phyloP scores from a whole-genome alignment of 2,329 filamentous ascomycete genomes.

The Metarhizium rileyi region DNA sequence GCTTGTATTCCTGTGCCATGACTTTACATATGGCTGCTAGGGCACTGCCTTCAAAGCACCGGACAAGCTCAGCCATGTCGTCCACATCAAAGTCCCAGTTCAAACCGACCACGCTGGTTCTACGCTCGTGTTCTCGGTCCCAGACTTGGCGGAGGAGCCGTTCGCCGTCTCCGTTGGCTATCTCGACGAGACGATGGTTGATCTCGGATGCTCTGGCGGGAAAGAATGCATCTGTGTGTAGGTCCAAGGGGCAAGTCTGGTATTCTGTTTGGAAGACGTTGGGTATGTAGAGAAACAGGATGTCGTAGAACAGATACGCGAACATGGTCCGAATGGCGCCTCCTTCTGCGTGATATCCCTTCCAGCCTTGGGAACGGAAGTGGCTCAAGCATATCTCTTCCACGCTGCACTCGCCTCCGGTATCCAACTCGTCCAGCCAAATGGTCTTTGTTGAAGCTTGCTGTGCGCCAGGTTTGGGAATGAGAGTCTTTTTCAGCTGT shows the following conservation, averaged over 20 bases:
- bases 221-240: slow-evolving; percentile 91
- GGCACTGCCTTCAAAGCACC: slow-evolving; percentile 70
- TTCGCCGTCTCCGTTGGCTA: slow-evolving; percentile 71
- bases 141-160: slow-evolving; percentile 60
- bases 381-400: slow-evolving; percentile 88
- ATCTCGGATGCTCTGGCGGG: slow-evolving; percentile 79
- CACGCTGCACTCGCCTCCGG: slow-evolving; percentile 68
- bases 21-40: slow-evolving; percentile 83
- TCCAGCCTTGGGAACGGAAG: slow-evolving; percentile 79
- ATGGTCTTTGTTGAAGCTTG: slow-evolving; percentile 60
- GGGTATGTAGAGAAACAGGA: slow-evolving; percentile 85
- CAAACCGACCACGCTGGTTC: slow-evolving; percentile 82
- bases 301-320: slow-evolving; percentile 84
- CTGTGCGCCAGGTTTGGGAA: slow-evolving; percentile 27
- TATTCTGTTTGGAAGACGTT: slow-evolving; percentile 96
- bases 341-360: slow-evolving; percentile 89
- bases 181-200: slow-evolving; percentile 74
- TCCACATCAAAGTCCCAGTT: slow-evolving; percentile 79
- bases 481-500: slow-evolving; percentile 57
- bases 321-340: slow-evolving; percentile 87
- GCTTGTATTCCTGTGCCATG: slow-evolving; percentile 87
- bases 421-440: slow-evolving; percentile 73
- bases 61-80: slow-evolving; percentile 70
- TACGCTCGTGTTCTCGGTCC: slow-evolving; percentile 53
- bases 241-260: slow-evolving; percentile 85